Conservation (phyloP, 768 basidiomycete species). For the Lyophyllum decastes region DNA sequence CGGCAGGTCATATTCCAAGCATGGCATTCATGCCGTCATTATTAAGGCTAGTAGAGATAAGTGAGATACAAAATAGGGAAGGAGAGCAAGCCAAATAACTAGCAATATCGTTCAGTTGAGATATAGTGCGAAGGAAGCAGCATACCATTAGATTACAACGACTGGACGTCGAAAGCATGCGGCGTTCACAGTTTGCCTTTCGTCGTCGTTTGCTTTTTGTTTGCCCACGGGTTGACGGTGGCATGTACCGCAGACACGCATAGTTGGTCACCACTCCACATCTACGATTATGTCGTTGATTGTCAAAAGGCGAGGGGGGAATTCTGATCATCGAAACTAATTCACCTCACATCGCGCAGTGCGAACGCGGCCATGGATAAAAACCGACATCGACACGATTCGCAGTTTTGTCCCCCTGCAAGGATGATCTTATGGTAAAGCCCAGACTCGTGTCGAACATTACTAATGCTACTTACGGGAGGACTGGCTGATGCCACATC, state of each 20-base stretch:
- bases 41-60: not conserved
- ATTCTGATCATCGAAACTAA: not conserved
- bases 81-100: not conserved
- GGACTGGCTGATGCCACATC: conserved; percentile 47
- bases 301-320: not conserved
- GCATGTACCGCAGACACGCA: conserved; percentile 49
- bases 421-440: not conserved
- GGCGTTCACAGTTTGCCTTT: conserved; percentile 12
- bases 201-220: not conserved
- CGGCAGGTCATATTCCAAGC: not conserved
- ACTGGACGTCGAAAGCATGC: not conserved
- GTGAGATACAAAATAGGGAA: not conserved
- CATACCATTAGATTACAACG: not conserved
- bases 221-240: conserved; percentile 31
- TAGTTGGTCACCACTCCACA: conserved; percentile 42
- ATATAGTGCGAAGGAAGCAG: too few relatives aligned
- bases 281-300: conserved; percentile 23
- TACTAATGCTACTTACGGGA: conserved; percentile 27
- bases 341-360: conserved; percentile 47
- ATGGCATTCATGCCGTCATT: too few relatives aligned
- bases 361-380: conserved; percentile 40
- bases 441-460: not conserved
- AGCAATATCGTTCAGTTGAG: not conserved
- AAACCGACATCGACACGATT: conserved; percentile 43
- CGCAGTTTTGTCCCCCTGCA: conserved; percentile 42